phyloP scores from a whole-genome alignment of 2,329 filamentous ascomycete species.

The Cyclaneusma minus region DNA sequence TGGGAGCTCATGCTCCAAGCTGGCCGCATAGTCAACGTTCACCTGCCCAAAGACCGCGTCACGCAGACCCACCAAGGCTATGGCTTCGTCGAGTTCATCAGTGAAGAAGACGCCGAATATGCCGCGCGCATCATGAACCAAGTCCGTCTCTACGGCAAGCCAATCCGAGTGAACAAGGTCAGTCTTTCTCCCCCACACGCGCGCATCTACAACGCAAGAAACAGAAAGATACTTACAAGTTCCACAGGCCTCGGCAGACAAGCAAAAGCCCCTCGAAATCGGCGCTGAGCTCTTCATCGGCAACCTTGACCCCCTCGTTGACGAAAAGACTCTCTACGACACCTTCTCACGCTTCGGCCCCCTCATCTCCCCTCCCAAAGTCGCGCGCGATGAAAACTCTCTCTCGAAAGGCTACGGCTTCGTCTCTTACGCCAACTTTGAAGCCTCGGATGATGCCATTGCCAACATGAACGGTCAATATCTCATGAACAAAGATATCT shows the following conservation, averaged over 20 bases:
- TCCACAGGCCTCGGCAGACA: constrained; percentile 60
- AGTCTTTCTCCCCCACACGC: constrained; percentile 14
- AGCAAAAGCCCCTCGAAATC: constrained; percentile 83
- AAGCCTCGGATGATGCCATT: constrained; percentile 82
- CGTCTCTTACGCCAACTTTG: constrained; percentile 83
- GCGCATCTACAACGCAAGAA: constrained; percentile 1
- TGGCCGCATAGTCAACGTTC: constrained; percentile 93
- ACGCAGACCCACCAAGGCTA: constrained; percentile 95
- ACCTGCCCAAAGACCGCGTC: constrained; percentile 94
- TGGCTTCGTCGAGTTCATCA: constrained; percentile 97
- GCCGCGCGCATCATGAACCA: constrained; percentile 94
- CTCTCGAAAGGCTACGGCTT: constrained; percentile 94
- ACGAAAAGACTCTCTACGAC: constrained; percentile 92
- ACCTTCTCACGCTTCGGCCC: constrained; percentile 87
- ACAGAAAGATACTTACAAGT: constrained; percentile 4
- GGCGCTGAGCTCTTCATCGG: constrained; percentile 95
- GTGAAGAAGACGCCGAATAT: constrained; percentile 91
- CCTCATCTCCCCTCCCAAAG: constrained; percentile 73
- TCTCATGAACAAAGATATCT: constrained; percentile 91
- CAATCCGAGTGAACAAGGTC: constrained; percentile 89
- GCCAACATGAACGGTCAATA: constrained; percentile 92
- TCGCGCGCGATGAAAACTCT: constrained; percentile 77
- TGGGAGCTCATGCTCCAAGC: constrained; percentile 99
- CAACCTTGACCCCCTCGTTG: constrained; percentile 85
- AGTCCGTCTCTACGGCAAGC: constrained; percentile 82